phyloP scores from a whole-genome alignment of 2,329 filamentous ascomycete species.

The Penicillium italicum region DNA sequence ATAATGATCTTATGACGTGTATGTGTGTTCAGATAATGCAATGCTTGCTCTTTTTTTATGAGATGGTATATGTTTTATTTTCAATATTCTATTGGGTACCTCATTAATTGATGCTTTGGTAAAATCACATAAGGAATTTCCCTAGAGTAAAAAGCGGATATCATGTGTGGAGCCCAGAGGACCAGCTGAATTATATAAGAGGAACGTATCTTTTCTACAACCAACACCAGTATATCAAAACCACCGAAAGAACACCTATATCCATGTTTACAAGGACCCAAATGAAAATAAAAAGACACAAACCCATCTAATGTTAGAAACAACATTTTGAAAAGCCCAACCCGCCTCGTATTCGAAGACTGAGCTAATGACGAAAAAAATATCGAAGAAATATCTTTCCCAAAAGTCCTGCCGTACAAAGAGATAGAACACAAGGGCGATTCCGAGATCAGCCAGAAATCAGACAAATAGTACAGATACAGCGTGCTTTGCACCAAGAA shows the following conservation, averaged over 20 bases:
- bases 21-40: constrained; percentile 8
- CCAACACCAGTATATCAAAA: background rate
- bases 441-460: background rate
- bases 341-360: constrained; percentile 2
- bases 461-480: constrained; percentile 1
- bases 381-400: background rate
- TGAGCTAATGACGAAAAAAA: background rate
- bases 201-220: background rate
- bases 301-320: background rate
- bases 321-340: background rate
- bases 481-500: background rate
- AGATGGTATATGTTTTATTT: background rate
- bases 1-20: constrained; percentile 18
- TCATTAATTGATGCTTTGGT: too few species aligned
- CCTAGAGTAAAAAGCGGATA: background rate
- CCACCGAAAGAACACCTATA: background rate
- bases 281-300: background rate
- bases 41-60: background rate
- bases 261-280: background rate
- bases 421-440: background rate
- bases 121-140: background rate
- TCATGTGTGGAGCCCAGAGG: background rate
- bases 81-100: background rate
- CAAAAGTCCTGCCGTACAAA: background rate
- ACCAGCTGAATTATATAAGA: background rate